Evolutionary conservation across 768 basidiomycete species (phyloP), one percentile per base, ranked within the genome.

Genomic region (Rhizopogon vulgaris): DNA sequence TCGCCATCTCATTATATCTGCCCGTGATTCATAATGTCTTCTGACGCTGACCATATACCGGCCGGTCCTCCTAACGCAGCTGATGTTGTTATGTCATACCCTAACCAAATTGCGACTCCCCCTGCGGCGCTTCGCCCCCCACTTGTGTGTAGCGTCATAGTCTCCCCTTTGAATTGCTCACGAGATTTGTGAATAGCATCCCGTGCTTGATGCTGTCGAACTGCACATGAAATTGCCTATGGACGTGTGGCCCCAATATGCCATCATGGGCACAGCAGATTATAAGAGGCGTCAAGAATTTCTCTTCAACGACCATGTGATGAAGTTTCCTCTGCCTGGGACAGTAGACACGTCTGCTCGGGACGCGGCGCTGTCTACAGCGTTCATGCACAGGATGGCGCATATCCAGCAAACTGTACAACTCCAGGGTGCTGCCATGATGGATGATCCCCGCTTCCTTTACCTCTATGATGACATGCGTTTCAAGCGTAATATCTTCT

Each of bases 401-500:
- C 14, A 24, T 15, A 15, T 46, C 14, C 45, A 46, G 18, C 45
- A 15, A 7, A 10, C 28, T 9, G 34, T 46, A 24, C 18, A 34
- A 22, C 17, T 11, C 14, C 45, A 46, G 45, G 45, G 43, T 8
- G 6, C 43, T 14, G 30, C 43, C 17, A 17, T 17, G 18, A 46
- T 15, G 22, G 18, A 34, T n/a, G 45, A 46, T 15, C 45, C 45
- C 22, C 45, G 45, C 34, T 46, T 15, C 45, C 22, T 2, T 24
- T 46, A 46, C 32, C 34, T 46, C 10, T 36, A 46, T 24, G 45
- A 46, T 30, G 45, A 46, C 45, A 46, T 48, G n/a, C 58, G 55
- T 49, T 59, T 53, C 53, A 55, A 55, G 14, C 56, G 56, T 24
- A 48, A 58, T 27, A 41, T 71, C 56, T 51, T 68, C 3, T 64